Conservation (phyloP, 805 yeast species). For the Wickerhamiella spandovensis region DNA sequence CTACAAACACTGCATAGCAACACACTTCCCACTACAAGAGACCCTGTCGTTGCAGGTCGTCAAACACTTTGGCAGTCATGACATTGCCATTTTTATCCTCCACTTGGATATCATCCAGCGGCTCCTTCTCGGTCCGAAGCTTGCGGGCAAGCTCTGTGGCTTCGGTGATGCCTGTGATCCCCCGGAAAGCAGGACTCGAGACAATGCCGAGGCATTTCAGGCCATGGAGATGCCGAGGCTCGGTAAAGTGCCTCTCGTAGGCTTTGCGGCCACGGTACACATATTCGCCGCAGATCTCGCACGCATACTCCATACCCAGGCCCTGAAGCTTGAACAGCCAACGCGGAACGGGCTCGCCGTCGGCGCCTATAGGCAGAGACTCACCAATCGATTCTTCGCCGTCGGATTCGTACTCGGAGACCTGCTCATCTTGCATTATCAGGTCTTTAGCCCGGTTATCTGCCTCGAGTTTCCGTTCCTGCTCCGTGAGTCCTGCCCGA, state of each 20-base stretch:
- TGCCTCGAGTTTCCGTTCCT: slow-evolving; percentile 49
- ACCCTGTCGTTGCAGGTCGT: slow-evolving; percentile 82
- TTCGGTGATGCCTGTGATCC: slow-evolving; percentile 53
- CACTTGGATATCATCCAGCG: slow-evolving; percentile 48
- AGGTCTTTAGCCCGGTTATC: slow-evolving; percentile 28
- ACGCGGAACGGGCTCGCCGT: slow-evolving; percentile 82
- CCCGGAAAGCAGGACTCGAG: slow-evolving; percentile 42
- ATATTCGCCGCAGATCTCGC: slow-evolving; percentile 79
- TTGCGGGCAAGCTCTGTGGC: slow-evolving; percentile 40
- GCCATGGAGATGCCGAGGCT: slow-evolving; percentile 57
- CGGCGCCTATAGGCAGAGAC: slow-evolving; percentile 62
- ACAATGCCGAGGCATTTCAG: slow-evolving; percentile 60
- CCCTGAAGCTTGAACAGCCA: slow-evolving; percentile 93
- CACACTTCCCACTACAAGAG: slow-evolving; percentile 44
- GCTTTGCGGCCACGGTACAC: slow-evolving; percentile 59
- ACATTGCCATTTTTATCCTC: slow-evolving; percentile 92
- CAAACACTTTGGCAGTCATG: slow-evolving; percentile 69
- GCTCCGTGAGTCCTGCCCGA: slow-evolving; percentile 49
- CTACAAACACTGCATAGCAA: not conserved
- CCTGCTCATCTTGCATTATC: slow-evolving; percentile 12
- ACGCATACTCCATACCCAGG: slow-evolving; percentile 49
- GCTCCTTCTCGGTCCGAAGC: slow-evolving; percentile 26
- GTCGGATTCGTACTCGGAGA: slow-evolving; percentile 22
- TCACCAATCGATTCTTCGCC: slow-evolving; percentile 30
- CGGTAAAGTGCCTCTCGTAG: slow-evolving; percentile 66